A percentile compares a stretch with the other conserved stretches of the same genome.
These are phyloP conservation scores for Alnus glutinosa DNA, from an alignment of 306 rosid species.

Conservation along the genomic window DNA sequence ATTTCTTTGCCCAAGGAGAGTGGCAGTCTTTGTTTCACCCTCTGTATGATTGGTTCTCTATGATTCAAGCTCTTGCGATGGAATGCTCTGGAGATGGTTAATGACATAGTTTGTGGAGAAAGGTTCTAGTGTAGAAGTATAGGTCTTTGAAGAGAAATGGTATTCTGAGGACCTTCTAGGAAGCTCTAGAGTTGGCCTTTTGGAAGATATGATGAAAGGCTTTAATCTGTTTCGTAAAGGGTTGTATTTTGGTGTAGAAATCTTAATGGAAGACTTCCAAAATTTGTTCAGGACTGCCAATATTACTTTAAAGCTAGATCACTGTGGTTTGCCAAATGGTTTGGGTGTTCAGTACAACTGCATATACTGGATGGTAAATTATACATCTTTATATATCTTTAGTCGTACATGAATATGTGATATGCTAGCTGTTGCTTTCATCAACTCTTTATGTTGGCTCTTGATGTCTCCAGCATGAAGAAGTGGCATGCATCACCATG, in stretches of 20 bases:
- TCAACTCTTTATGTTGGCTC: not conserved
- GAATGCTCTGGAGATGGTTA: conserved; percentile 4
- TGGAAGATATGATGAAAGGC: not conserved
- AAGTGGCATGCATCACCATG: not conserved
- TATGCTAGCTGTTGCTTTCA: not conserved
- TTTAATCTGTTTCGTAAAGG: not conserved
- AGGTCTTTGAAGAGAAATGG: not conserved
- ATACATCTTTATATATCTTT: not conserved
- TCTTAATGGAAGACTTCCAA: not conserved
- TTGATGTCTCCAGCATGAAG: not conserved
- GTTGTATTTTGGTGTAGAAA: not conserved
- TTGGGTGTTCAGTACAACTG: not conserved
- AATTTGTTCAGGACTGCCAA: not conserved
- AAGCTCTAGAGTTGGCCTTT: not conserved
- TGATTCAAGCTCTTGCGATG: not conserved
- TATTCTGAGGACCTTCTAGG: not conserved
- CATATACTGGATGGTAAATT: not conserved
- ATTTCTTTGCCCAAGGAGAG: not conserved
- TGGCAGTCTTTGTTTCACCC: not conserved
- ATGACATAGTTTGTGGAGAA: not conserved
- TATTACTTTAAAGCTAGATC: not conserved
- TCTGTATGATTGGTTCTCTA: not conserved
- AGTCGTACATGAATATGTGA: not conserved
- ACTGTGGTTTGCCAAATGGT: not conserved
- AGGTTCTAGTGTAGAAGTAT: not conserved